Evolutionary conservation across 306 rosid species (phyloP).

Genomic region (Rosa lucieae): DNA sequence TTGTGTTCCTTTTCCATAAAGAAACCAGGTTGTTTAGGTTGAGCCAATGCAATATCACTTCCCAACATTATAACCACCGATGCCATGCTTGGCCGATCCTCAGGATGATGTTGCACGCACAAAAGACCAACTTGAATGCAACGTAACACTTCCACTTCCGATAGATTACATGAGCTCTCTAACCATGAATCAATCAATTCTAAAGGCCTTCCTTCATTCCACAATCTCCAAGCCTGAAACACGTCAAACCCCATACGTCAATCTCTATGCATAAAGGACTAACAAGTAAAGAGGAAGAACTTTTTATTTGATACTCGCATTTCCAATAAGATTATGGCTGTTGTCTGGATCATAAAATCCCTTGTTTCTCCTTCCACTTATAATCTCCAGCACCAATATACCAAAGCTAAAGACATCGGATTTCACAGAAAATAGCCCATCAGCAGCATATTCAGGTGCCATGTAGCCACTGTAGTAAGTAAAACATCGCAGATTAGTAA

Average conservation of each 20-base stretch:
- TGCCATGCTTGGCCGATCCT: constrained; percentile 57
- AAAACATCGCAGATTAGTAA: neutral
- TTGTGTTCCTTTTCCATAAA: constrained; percentile 13
- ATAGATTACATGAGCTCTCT: constrained; percentile 8
- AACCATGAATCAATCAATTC: constrained; percentile 35
- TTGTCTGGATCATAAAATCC: constrained; percentile 33
- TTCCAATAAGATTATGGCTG: constrained; percentile 45
- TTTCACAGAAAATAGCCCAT: constrained; percentile 52
- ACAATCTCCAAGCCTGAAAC: constrained; percentile 35
- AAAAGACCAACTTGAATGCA: constrained; percentile 50
- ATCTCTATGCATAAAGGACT: neutral
- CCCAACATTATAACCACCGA: constrained; percentile 46
- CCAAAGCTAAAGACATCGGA: constrained; percentile 64
- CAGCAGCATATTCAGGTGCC: constrained; percentile 55
- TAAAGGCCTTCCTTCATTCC: constrained; percentile 29
- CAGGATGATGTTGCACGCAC: constrained; percentile 45
- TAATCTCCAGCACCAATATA: constrained; percentile 45
- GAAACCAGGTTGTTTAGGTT: constrained; percentile 46
- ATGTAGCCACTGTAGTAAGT: constrained; percentile 49
- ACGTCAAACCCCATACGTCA: neutral
- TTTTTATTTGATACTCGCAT: constrained; percentile 34
- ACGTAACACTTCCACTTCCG: constrained; percentile 18
- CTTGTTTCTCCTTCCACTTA: constrained; percentile 41
- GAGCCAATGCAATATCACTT: constrained; percentile 37
- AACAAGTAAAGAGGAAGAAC: neutral